Base-by-base conservation (phyloP, 345 rosid species). In the Citrus hindsii region DNA sequence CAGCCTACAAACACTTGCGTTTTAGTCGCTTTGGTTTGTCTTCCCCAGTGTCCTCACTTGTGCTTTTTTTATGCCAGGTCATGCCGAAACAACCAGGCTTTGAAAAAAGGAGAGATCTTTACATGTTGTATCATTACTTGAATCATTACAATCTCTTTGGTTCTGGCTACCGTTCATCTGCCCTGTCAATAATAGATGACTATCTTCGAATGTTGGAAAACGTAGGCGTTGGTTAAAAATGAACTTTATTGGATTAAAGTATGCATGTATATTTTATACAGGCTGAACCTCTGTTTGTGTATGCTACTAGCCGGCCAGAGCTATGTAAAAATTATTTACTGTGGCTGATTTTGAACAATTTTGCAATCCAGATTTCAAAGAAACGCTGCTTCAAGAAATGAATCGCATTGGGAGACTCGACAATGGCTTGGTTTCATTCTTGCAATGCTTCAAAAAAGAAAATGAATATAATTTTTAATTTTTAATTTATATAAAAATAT, bases 91-190 rank as follows among this genome's bases (percentile, higher is more conserved):
- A 91, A 76, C 81, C 86, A 0, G 98, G 97, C 9, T 92, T 87
- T 69, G 98, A 93, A 81, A 93, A 89, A 82, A 93, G 97, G 85
- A 89, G 85, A 75, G 94, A 93, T 63, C 51, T 93, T 6, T 96
- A 93, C 67, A 46, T 91, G 90, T 61, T 95, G 67, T 95, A 95
- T 76, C 99, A 95, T 81, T 93, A 92, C 87, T 87, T 95, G 86
- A 95, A 95, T 81, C 98, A 95, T 80, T 93, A 93, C 82, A 95
- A 93, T 82, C 93, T 89, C 51, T 95, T 95, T 74, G 99, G 98
- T 69, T 93, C 95, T 1, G 91, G 98, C 7, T 93, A 93, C 61
- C 88, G 97, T 30, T 90, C 97, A 13, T 89, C 99, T 7, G 93
- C 97, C 5, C 79, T 93, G 88, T 88, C 92, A 13, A 91, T 91